phyloP scores from a whole-genome alignment of 2,329 filamentous ascomycete species.

The Fonsecaea nubica region DNA sequence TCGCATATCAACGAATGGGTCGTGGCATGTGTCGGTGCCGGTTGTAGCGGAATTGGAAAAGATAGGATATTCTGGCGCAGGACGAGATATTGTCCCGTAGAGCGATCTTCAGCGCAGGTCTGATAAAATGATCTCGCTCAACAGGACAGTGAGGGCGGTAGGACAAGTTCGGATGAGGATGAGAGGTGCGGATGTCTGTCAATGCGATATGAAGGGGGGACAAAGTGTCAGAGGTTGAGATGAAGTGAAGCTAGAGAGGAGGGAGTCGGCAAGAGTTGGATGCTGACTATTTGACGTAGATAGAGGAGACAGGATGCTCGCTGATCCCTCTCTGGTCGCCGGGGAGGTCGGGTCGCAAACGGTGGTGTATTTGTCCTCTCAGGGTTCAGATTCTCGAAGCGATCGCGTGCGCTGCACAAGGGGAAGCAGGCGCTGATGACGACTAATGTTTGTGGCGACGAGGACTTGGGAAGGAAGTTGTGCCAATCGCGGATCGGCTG shows the following conservation, averaged over 20 bases:
- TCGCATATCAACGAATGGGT: conserved; percentile 13
- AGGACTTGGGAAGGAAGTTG: conserved; percentile 9
- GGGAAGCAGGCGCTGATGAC: conserved; percentile 19
- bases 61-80: not conserved
- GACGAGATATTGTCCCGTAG: conserved; percentile 1
- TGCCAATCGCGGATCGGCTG: conserved; percentile 9
- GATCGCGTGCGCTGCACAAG: conserved; percentile 16
- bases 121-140: not conserved
- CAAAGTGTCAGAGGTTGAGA: conserved; percentile 4
- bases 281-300: conserved; percentile 8
- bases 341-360: conserved; percentile 17
- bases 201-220: conserved; percentile 22
- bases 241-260: not conserved
- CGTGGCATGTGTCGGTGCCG: conserved; percentile 4
- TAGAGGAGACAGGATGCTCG: not conserved
- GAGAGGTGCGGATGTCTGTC: conserved; percentile 16
- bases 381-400: conserved; percentile 9
- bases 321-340: conserved; percentile 18
- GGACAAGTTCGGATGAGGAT: not conserved
- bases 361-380: conserved; percentile 15
- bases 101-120: not conserved
- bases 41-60: not conserved
- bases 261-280: conserved; percentile 8
- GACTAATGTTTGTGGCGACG: conserved; percentile 26
- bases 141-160: not conserved